Percentiles rank a stretch among this genome's conserved stretches.
Conservation (phyloP, 2,329 filamentous ascomycete genomes). For the Ploettnerulaceae sp. region DNA sequence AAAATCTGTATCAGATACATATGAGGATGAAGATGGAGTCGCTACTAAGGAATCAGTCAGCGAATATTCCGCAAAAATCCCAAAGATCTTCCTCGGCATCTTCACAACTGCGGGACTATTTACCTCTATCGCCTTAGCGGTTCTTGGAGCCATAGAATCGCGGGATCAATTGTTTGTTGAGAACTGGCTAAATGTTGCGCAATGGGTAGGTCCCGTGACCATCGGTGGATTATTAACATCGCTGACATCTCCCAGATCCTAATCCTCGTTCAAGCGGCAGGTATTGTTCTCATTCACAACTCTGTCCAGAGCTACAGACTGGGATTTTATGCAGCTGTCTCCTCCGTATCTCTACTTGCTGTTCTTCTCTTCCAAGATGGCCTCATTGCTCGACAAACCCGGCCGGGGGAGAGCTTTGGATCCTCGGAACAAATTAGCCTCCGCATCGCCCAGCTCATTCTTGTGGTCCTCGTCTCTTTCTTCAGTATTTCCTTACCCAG, state of each 20-base stretch:
- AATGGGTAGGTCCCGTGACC: conserved; percentile 53
- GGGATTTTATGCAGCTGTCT: conserved; percentile 48
- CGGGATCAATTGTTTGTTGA: conserved; percentile 43
- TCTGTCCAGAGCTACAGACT: conserved; percentile 50
- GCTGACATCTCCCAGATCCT: conserved; percentile 39
- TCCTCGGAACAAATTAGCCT: conserved; percentile 39
- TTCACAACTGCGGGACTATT: conserved; percentile 50
- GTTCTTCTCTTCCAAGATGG: conserved; percentile 44
- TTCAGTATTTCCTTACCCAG: conserved; percentile 56
- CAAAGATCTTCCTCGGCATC: conserved; percentile 51
- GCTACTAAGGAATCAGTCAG: conserved; percentile 59
- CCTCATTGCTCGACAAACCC: conserved; percentile 33
- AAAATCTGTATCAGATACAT: conserved; percentile 41
- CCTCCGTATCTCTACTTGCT: conserved; percentile 41
- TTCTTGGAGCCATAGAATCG: conserved; percentile 44
- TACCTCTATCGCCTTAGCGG: conserved; percentile 51
- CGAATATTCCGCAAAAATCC: conserved; percentile 55
- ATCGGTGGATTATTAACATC: background rate
- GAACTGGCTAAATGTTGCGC: conserved; percentile 54
- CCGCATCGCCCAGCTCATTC: conserved; percentile 44
- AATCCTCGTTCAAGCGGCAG: conserved; percentile 47
- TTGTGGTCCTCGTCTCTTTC: conserved; percentile 42
- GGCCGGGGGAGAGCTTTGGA: conserved; percentile 7
- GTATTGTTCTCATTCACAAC: conserved; percentile 45
- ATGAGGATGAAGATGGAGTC: conserved; percentile 65